Conservation (phyloP, 2,329 filamentous ascomycete species). For the Colletotrichum sp. region DNA sequence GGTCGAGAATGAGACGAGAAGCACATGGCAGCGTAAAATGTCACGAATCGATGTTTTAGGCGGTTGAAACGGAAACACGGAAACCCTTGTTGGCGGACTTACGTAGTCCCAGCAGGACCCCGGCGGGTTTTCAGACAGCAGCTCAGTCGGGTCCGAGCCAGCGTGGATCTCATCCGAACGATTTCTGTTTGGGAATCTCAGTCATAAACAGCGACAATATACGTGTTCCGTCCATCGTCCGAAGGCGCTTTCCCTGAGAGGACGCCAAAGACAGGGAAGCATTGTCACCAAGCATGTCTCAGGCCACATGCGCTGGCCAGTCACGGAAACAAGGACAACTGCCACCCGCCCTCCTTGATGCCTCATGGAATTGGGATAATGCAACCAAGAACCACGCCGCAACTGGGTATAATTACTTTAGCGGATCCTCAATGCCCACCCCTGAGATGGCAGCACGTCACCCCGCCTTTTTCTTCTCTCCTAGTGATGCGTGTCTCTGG, state of each 20-base stretch:
- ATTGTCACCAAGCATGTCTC: slow-evolving; percentile 16
- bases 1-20: background rate
- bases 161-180: slow-evolving; percentile 22
- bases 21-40: background rate
- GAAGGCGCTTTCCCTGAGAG: slow-evolving; percentile 4
- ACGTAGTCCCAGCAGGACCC: background rate
- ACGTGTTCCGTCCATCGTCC: slow-evolving; percentile 17
- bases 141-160: slow-evolving; percentile 16
- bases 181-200: slow-evolving; percentile 17
- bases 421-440: slow-evolving; percentile 14
- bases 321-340: slow-evolving; percentile 6
- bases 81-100: background rate
- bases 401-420: background rate
- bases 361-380: slow-evolving; percentile 4
- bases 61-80: background rate
- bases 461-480: background rate
- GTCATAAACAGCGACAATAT: slow-evolving; percentile 4
- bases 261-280: background rate
- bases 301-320: slow-evolving; percentile 10
- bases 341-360: slow-evolving; percentile 3
- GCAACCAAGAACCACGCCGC: background rate
- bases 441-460: slow-evolving; percentile 17
- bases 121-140: slow-evolving; percentile 8
- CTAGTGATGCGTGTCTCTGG: background rate
- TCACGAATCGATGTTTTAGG: background rate